These are phyloP conservation scores for Fomitopsis pinicola DNA, from an alignment of 1,284 basidiomycete genomes.

Conservation along the genomic window DNA sequence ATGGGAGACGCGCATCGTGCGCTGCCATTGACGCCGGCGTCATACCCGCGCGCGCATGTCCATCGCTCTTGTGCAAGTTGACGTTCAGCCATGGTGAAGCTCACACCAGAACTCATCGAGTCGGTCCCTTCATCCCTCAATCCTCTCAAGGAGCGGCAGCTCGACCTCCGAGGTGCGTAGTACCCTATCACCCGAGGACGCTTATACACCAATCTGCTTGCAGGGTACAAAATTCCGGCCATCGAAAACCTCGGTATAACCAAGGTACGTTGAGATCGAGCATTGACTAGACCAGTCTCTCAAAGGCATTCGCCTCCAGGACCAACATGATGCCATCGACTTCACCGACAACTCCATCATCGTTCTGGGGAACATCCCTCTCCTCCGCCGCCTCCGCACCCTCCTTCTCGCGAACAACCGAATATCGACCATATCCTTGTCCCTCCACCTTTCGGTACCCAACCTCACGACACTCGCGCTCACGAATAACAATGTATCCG, in stretches of 20 bases:
- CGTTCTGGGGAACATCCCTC: constrained; percentile 82
- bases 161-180: constrained; percentile 85
- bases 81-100: constrained; percentile 61
- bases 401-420: constrained; percentile 88
- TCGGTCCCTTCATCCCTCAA: constrained; percentile 80
- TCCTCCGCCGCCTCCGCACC: constrained; percentile 75
- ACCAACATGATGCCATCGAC: constrained; percentile 94
- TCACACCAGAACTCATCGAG: constrained; percentile 87
- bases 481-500: constrained; percentile 71
- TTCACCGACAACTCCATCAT: constrained; percentile 94
- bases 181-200: constrained; percentile 14
- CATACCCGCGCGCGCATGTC: constrained; percentile 9
- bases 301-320: constrained; percentile 37
- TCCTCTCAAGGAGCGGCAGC: constrained; percentile 89
- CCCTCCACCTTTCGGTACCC: constrained; percentile 79
- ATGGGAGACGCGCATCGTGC: constrained; percentile 4
- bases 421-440: constrained; percentile 77
- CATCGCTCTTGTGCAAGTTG: constrained; percentile 9
- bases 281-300: constrained; percentile 12
- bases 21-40: constrained; percentile 16
- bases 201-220: constrained; percentile 25
- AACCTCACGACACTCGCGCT: constrained; percentile 75
- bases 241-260: constrained; percentile 99
- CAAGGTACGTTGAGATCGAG: constrained; percentile 51
- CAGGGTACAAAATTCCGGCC: constrained; percentile 94